phyloP scores from a whole-genome alignment of 495 filamentous ascomycete genomes.

The Trichoderma asperelloides region DNA sequence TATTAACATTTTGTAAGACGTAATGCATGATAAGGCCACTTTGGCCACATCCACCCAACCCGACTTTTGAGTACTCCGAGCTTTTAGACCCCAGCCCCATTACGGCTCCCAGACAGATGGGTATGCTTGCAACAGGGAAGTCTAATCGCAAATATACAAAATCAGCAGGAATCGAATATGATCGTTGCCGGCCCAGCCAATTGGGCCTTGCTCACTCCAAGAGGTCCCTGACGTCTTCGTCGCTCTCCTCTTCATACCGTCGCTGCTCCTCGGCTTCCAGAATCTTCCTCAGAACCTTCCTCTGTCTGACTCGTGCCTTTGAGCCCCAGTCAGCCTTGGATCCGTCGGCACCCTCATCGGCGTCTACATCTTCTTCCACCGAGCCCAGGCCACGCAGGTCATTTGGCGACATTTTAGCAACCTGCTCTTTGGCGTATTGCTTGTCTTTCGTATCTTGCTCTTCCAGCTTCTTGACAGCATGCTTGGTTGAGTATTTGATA shows the following conservation, averaged over 20 bases:
- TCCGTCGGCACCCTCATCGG: conserved; percentile 40
- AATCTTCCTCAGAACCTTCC: conserved; percentile 49
- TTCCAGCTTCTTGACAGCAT: conserved; percentile 39
- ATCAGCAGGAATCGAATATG: background rate
- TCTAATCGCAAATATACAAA: background rate
- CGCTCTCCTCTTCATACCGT: conserved; percentile 35
- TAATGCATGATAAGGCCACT: background rate
- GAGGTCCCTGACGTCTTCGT: conserved; percentile 60
- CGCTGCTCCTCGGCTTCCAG: conserved; percentile 41
- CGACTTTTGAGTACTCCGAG: background rate
- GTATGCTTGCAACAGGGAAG: background rate
- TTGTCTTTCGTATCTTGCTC: conserved; percentile 27
- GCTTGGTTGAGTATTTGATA: conserved; percentile 35
- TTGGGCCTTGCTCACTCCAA: conserved; percentile 42
- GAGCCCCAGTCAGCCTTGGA: conserved; percentile 43
- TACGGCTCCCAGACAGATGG: background rate
- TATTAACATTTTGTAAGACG: background rate
- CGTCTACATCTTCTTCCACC: conserved; percentile 43
- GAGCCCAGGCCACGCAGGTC: conserved; percentile 41
- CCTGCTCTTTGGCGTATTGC: conserved; percentile 13
- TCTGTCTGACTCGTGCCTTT: conserved; percentile 54
- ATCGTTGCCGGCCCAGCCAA: background rate
- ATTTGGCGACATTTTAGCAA: conserved; percentile 39
- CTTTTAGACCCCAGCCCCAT: background rate
- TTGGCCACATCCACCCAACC: conserved; percentile 5